Evolutionary conservation across 371 early-diverging fungal genomes (phyloP).

Genomic region (Funneliformis caledonium): DNA sequence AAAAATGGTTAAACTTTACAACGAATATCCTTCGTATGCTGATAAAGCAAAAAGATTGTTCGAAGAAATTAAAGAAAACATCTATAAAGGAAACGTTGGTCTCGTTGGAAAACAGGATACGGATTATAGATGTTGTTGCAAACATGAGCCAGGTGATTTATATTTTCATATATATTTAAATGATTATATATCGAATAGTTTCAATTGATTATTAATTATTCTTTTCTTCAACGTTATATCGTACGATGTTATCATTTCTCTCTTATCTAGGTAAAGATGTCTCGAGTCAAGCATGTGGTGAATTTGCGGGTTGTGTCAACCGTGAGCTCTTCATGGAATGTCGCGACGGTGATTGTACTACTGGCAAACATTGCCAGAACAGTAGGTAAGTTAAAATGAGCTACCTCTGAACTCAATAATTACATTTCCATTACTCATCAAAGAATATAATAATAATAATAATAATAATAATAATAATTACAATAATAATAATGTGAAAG

Average conservation of each 20-base stretch:
- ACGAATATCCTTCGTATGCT: neutral
- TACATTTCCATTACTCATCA: neutral
- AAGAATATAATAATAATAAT: neutral
- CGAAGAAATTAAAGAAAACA: slow-evolving; percentile 6
- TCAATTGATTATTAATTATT: neutral
- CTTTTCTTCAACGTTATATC: slow-evolving; percentile 16
- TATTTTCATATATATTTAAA: neutral
- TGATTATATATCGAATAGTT: neutral
- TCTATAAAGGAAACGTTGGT: slow-evolving; percentile 20
- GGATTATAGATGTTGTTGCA: slow-evolving; percentile 69
- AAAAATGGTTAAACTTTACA: slow-evolving; percentile 21
- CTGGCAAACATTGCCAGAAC: slow-evolving; percentile 88
- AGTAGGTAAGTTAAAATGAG: slow-evolving; percentile 59
- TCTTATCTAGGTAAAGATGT: slow-evolving; percentile 22
- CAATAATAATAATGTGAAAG: neutral
- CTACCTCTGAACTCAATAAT: neutral
- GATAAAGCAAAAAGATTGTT: neutral
- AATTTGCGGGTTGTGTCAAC: slow-evolving; percentile 89
- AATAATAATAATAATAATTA: neutral
- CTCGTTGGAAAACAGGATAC: neutral
- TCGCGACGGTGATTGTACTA: slow-evolving; percentile 84
- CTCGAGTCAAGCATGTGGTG: slow-evolving; percentile 78
- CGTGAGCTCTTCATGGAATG: slow-evolving; percentile 93
- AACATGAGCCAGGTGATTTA: slow-evolving; percentile 65
- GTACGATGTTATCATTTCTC: neutral